A percentile compares a stretch with the other conserved stretches of the same genome.
Evolutionary conservation across 2,329 filamentous ascomycete species (phyloP).

Genomic region (Cladorrhinum sp.): DNA sequence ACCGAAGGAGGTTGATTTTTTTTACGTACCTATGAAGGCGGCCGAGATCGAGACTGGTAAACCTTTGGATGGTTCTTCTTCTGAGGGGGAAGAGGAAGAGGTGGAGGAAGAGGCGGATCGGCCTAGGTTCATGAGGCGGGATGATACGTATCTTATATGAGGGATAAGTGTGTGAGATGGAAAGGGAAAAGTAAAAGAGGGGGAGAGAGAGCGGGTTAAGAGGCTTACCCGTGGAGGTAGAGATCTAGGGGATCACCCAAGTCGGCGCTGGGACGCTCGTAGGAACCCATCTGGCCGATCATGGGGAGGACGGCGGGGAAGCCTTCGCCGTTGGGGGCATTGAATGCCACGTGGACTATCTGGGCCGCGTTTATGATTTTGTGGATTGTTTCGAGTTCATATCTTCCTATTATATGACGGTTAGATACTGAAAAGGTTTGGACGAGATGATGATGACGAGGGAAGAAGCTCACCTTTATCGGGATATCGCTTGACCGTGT

Average conservation of each 20-base stretch:
- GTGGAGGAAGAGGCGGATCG: conserved; percentile 28
- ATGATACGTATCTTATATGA: conserved; percentile 60
- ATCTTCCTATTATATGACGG: conserved; percentile 47
- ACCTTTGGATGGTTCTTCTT: conserved; percentile 38
- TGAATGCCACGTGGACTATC: conserved; percentile 79
- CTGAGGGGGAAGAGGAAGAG: not conserved
- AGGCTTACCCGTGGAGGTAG: conserved; percentile 68
- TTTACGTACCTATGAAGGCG: conserved; percentile 36
- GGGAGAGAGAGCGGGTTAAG: not conserved
- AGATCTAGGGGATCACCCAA: conserved; percentile 66
- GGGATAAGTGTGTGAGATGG: conserved; percentile 1
- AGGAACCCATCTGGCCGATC: conserved; percentile 80
- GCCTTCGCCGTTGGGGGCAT: conserved; percentile 52
- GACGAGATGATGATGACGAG: not conserved
- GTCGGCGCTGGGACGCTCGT: conserved; percentile 57
- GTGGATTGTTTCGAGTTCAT: conserved; percentile 72
- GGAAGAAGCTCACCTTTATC: conserved; percentile 52
- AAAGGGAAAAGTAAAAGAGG: not conserved
- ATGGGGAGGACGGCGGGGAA: conserved; percentile 80
- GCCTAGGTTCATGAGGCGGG: conserved; percentile 69
- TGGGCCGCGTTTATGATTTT: conserved; percentile 69
- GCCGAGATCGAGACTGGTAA: conserved; percentile 71
- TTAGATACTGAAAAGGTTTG: conserved; percentile 1
- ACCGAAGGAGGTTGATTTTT: too few species aligned
- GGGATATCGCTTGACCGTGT: conserved; percentile 66